Percentiles rank a stretch among this genome's conserved stretches.
These are phyloP conservation scores for Thecamonas trahens DNA, from an alignment of 78 protist genomes.

Conservation along the genomic window DNA sequence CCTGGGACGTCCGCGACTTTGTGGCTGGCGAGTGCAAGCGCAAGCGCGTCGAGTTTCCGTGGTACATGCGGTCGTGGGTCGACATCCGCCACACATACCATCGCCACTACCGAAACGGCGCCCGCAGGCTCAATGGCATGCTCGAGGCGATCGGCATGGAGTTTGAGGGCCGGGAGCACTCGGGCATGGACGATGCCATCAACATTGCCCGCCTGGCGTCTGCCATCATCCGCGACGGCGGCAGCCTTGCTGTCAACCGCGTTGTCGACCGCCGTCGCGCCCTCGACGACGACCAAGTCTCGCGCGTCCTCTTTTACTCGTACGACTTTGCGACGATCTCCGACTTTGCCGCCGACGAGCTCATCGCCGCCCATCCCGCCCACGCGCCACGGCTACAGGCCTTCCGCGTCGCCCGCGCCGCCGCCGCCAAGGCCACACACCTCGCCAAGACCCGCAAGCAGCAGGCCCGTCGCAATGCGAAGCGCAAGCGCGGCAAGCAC, in stretches of 20 bases:
- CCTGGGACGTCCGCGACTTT: not conserved
- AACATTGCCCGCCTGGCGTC: constrained; percentile 26
- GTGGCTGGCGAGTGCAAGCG: not conserved
- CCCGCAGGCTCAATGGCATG: constrained; percentile 6
- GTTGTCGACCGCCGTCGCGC: not conserved
- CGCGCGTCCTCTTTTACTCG: too few relatives aligned
- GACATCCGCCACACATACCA: not conserved
- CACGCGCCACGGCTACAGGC: too few relatives aligned
- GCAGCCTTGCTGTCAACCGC: not conserved
- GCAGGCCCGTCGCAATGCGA: too few relatives aligned
- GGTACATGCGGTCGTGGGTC: constrained; percentile 3
- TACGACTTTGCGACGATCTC: too few relatives aligned
- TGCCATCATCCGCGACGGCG: not conserved
- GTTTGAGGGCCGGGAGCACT: constrained; percentile 42
- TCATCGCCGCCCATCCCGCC: too few relatives aligned
- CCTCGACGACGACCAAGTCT: too few relatives aligned
- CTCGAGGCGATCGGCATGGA: not conserved
- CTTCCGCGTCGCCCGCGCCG: too few relatives aligned
- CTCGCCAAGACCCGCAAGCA: too few relatives aligned
- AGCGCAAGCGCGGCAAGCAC: too few relatives aligned
- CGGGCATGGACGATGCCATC: constrained; percentile 50
- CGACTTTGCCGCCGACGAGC: too few relatives aligned
- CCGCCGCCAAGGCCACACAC: too few relatives aligned
- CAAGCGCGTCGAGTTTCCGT: not conserved
- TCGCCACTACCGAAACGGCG: not conserved